Evolutionary conservation across 139 green algal species (phyloP).

Genomic region (Yamagishiella unicocca): DNA sequence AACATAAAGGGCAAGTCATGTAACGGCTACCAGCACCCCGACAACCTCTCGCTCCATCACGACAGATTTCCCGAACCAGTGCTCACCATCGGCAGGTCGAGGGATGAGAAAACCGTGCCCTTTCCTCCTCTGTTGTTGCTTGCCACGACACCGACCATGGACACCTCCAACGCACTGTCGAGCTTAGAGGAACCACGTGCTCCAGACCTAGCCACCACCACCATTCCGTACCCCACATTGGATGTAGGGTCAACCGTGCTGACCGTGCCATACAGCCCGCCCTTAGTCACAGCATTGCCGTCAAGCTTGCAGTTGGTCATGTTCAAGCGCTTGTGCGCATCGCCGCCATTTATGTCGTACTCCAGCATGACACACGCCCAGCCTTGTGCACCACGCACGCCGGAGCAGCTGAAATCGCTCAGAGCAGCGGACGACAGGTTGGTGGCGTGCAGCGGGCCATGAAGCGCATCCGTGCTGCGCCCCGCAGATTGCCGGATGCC

Average conservation of each 20-base stretch:
- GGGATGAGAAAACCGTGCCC: not conserved
- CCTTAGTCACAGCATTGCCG: not conserved
- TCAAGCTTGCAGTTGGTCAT: not conserved
- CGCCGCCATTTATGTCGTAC: not conserved
- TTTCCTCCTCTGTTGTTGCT: not conserved
- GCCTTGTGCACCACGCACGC: not conserved
- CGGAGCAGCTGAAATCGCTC: not conserved
- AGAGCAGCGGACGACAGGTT: not conserved
- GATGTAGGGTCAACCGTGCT: not conserved
- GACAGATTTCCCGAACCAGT: not conserved
- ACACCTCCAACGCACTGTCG: not conserved
- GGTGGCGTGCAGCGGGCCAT: conserved; percentile 1
- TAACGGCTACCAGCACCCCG: not conserved
- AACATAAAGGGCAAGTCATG: too few relatives aligned
- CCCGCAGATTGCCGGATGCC: not conserved
- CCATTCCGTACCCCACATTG: not conserved
- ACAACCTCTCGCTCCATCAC: not conserved
- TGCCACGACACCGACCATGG: not conserved
- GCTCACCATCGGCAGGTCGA: not conserved
- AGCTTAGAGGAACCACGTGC: not conserved
- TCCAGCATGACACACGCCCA: conserved; percentile 5
- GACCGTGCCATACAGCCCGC: not conserved
- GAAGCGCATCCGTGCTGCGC: not conserved
- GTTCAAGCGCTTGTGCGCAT: not conserved
- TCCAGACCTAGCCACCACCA: not conserved